Evolutionary conservation across 352 stramenopile genomes (phyloP).

Genomic region (Globisporangium emineosum): DNA sequence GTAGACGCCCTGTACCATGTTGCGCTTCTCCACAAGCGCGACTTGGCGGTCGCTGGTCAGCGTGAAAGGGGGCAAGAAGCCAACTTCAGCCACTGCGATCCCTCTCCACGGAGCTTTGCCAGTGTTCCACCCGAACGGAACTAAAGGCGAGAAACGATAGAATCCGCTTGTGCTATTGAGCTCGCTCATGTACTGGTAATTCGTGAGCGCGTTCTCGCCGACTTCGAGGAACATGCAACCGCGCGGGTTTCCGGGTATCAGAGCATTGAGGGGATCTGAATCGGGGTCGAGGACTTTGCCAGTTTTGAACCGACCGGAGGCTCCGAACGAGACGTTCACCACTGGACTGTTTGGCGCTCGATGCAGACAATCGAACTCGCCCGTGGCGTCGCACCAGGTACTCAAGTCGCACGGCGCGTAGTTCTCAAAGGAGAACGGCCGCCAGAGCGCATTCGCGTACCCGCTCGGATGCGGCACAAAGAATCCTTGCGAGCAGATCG

Average conservation of each 20-base stretch:
- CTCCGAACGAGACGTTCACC: constrained; percentile 34
- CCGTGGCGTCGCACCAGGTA: constrained; percentile 90
- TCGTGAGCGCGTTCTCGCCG: constrained; percentile 60
- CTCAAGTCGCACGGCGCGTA: constrained; percentile 91
- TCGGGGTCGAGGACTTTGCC: constrained; percentile 26
- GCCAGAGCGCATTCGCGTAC: constrained; percentile 51
- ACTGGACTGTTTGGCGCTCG: constrained; percentile 38
- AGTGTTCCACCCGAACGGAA: constrained; percentile 85
- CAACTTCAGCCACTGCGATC: constrained; percentile 34
- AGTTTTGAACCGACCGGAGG: constrained; percentile 22
- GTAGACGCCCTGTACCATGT: constrained; percentile 91
- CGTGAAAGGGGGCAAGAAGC: constrained; percentile 60
- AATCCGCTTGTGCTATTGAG: constrained; percentile 64
- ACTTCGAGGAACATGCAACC: constrained; percentile 88
- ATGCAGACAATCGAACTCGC: constrained; percentile 92
- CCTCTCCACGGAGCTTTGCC: constrained; percentile 63
- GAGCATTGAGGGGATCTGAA: constrained; percentile 14
- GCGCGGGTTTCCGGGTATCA: background rate
- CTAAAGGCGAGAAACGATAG: constrained; percentile 77
- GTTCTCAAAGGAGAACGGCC: constrained; percentile 58
- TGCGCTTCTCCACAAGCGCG: constrained; percentile 82
- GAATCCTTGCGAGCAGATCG: constrained; percentile 92
- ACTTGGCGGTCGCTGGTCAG: constrained; percentile 84
- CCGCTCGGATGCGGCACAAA: constrained; percentile 85
- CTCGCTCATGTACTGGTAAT: constrained; percentile 89